Base-by-base conservation (phyloP, 1,284 basidiomycete species). In the Pseudomicrostroma phylloplanum region DNA sequence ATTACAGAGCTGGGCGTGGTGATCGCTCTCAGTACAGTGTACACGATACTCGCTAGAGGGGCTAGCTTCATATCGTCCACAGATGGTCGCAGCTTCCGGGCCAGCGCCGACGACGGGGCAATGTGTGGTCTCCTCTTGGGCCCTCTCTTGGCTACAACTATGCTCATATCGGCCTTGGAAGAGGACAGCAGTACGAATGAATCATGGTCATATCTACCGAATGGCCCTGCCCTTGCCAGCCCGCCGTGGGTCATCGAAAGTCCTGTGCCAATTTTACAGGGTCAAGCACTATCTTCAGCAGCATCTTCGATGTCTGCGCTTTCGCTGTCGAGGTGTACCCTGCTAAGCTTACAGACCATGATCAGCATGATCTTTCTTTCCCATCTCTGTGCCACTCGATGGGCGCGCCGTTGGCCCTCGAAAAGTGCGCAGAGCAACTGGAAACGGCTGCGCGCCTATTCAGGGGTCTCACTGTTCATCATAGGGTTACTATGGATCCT, bases 361-460 rank as follows among this genome's bases (percentile, higher is more conserved):
- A 70, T 65, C 25, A 71, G 68, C 55, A 74, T 65, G 53, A 65
- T 57, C 46, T 61, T 64, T 56, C 60, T 65, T 59, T 68, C 58
- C 42, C 68, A 62, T 36, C 61, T 64, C n/a, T 68, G 61, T 23
- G 72, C 73, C 26, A 77, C 71, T 9, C 63, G 64, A 26, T 71
- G 68, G 56, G 68, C 71, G 23, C 60, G 63, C 19, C 60, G 60
- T 55, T 73, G 60, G 46, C 69, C 58, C 58, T 66, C 43, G 64
- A 79, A 62, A 58, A 74, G 60, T 17, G 26, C 15, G 13, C 63
- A 48, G 68, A 79, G 39, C 70, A 80, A 43, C 63, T 79, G 64
- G 76, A 67, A 49, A 67, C 72, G 80, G 51, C 65, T 81, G 15
- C 67, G 79, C 21, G 74, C 79, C 62, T 81, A 79, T 43, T 67